Percentiles rank a stretch among this genome's conserved stretches.
phyloP scores from a whole-genome alignment of 768 basidiomycete genomes.

The Cystobasidium onofrii region DNA sequence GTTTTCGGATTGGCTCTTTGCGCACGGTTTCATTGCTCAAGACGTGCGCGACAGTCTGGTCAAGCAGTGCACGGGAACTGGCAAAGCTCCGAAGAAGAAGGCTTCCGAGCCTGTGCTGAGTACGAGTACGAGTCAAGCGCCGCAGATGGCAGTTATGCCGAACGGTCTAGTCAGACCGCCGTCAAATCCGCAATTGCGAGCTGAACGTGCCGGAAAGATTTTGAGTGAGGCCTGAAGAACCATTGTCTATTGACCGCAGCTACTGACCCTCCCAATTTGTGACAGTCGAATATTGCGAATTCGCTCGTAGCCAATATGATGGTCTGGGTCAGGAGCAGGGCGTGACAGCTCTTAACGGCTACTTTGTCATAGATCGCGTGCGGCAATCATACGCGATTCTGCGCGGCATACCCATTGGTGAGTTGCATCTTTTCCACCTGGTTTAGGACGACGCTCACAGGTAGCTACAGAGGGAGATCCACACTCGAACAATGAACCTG shows the following conservation, averaged over 20 bases:
- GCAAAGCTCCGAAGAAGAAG: slow-evolving; percentile 23
- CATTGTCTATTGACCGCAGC: too few relatives aligned
- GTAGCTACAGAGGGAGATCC: slow-evolving; percentile 18
- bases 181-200: slow-evolving; percentile 14
- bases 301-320: slow-evolving; percentile 23
- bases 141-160: slow-evolving; percentile 4
- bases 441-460: background rate
- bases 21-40: background rate
- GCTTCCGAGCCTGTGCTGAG: slow-evolving; percentile 11
- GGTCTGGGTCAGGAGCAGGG: slow-evolving; percentile 26
- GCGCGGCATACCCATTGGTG: slow-evolving; percentile 24
- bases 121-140: background rate
- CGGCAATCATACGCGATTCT: slow-evolving; percentile 11
- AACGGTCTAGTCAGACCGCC: slow-evolving; percentile 24
- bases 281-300: slow-evolving; percentile 26
- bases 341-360: slow-evolving; percentile 28
- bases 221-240: slow-evolving; percentile 17
- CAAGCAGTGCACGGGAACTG: background rate
- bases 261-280: too few relatives aligned
- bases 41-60: slow-evolving; percentile 1
- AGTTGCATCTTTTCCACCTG: too few relatives aligned
- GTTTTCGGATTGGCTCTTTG: slow-evolving; percentile 23
- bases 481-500: slow-evolving; percentile 25
- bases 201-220: slow-evolving; percentile 18
- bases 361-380: slow-evolving; percentile 27